Evolutionary conservation across 176 grass and related monocot genomes (phyloP).

Genomic region (Triticum turgidum): DNA sequence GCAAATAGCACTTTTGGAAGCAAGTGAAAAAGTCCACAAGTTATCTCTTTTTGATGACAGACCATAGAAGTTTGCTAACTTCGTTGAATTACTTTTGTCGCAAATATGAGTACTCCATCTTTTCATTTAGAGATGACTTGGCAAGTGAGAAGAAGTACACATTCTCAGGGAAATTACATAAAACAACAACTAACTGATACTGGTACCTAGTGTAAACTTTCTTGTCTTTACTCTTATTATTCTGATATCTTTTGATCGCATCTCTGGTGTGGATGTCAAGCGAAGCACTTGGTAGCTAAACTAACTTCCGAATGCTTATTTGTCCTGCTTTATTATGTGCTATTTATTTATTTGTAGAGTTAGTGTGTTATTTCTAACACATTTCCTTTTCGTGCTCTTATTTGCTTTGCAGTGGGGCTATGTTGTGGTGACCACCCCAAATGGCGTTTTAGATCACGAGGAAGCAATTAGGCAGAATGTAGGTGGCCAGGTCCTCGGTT

Average conservation of each 20-base stretch:
- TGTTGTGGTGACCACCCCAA: conserved; percentile 89
- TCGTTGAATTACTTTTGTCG: not conserved
- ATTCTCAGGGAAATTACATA: not conserved
- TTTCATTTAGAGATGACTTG: not conserved
- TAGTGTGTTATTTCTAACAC: not conserved
- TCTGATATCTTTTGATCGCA: not conserved
- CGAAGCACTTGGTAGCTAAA: conserved; percentile 6
- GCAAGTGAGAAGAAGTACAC: not conserved
- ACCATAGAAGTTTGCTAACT: not conserved
- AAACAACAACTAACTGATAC: not conserved
- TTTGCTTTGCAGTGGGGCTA: conserved; percentile 82
- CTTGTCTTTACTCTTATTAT: not conserved
- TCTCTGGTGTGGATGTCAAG: not conserved
- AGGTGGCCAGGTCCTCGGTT: conserved; percentile 92
- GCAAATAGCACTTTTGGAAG: not conserved
- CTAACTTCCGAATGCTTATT: not conserved
- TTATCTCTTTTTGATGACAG: not conserved
- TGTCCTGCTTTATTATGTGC: not conserved
- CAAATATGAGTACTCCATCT: not conserved
- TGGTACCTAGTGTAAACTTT: not conserved
- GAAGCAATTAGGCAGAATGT: conserved; percentile 89
- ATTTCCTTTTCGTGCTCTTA: not conserved
- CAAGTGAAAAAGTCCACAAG: not conserved
- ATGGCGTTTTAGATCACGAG: conserved; percentile 92
- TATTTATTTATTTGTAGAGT: not conserved